Evolutionary conservation across 495 filamentous ascomycete species (phyloP), one percentile per base, ranked within the genome.

Genomic region (Amorphotheca resinae): DNA sequence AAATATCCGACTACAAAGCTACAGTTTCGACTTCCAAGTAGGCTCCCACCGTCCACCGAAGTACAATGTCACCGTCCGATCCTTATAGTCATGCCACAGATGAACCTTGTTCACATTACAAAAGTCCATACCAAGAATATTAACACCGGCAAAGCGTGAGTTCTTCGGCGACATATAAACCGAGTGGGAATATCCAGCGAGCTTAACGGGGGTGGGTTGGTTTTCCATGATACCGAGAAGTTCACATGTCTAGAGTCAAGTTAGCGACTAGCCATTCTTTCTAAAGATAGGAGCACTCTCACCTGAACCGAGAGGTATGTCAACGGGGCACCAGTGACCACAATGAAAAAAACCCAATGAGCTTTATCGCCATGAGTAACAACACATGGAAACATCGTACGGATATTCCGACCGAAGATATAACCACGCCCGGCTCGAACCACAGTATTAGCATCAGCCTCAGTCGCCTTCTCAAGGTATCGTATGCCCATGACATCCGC

Each of bases 281-380:
- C n/a, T n/a, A n/a, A n/a, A n/a, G n/a, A 28, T 5, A 11, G 25
- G 5, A 28, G 25, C 5, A 11, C 25, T 5, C 25, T 28, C 25
- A 28, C 25, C 25, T 28, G 25, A 28, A 28, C 25, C 11, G 25
- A 28, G 25, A 28, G 25, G 25, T 28, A 28, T 28, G 25, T 28
- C 25, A 28, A 28, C 25, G 25, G 25, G 25, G 25, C 25, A 28
- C 25, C 25, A 28, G 5, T 28, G 25, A 5, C 25, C 25, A 28
- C 32, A 34, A 34, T 17, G 15, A 34, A 34, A 17, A 34, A 34
- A 34, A 34, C 32, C 32, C 32, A 34, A 34, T 34, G 32, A 34
- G 32, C 9, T 17, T 34, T 34, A 34, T 16, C 32, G 15, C 14
- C 32, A 34, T n/a, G 9, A 34, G 5, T 34, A 34, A 34, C 9